Conservation (phyloP, 441 rosid genomes). For the Populus hybrid region DNA sequence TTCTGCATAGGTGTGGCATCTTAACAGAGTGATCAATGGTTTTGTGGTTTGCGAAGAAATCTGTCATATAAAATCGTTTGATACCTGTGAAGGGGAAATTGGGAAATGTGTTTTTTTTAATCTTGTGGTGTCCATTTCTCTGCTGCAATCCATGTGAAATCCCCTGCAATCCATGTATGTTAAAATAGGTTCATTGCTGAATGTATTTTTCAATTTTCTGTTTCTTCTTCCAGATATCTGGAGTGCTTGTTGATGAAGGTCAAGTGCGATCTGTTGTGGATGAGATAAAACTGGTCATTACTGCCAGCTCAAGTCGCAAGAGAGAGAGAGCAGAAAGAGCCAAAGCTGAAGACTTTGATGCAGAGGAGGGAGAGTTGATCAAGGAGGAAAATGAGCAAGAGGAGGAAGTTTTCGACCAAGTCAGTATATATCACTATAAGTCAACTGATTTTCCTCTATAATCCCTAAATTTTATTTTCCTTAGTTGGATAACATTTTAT, state of each 20-base stretch:
- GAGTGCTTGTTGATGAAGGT: conserved; percentile 68
- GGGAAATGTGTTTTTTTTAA: background rate
- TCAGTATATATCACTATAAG: conserved; percentile 29
- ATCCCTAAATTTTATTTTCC: conserved; percentile 1
- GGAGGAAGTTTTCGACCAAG: conserved; percentile 99
- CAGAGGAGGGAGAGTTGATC: conserved; percentile 94
- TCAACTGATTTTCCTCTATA: background rate
- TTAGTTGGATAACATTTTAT: conserved; percentile 10
- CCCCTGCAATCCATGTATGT: too few relatives aligned
- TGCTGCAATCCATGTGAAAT: conserved; percentile 8
- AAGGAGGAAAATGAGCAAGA: conserved; percentile 99
- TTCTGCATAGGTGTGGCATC: background rate
- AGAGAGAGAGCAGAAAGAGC: conserved; percentile 91
- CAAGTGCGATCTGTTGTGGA: conserved; percentile 93
- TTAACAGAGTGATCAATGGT: too few relatives aligned
- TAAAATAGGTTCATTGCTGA: background rate
- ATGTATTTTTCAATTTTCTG: conserved; percentile 14
- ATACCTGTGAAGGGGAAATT: background rate
- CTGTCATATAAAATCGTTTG: too few relatives aligned
- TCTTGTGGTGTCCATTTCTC: background rate
- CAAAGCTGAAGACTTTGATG: conserved; percentile 97
- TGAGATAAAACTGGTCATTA: conserved; percentile 88
- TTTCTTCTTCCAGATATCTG: conserved; percentile 67
- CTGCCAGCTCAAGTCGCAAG: conserved; percentile 95
- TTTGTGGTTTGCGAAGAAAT: too few relatives aligned